Evolutionary conservation across 192 early-diverging fungal species (phyloP), one percentile per base, ranked within the genome.

Genomic region (Podila clonocystis): DNA sequence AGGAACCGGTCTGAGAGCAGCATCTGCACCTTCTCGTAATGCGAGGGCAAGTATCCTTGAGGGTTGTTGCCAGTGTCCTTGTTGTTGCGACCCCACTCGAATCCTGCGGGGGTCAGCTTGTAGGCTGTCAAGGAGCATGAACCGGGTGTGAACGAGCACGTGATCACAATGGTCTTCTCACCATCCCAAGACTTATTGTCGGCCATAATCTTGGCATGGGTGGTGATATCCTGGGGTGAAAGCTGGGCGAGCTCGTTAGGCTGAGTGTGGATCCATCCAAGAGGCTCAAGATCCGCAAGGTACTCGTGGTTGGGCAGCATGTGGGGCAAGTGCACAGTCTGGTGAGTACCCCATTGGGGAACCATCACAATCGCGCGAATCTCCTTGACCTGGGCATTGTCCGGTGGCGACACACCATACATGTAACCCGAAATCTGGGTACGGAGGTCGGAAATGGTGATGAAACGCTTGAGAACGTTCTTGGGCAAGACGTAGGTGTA

Each of bases 191-290:
- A 72, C 70, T 91, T 91, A 77, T 92, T 96, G 38, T 97, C 93
- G 17, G 94, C 92, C 85, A 99, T 87, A 60, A 96, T 91, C 69
- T 91, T 92, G 62, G 97, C 92, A 77, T 99, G 98, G 59, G 91
- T 93, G 8, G 94, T 94, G 30, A 97, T 92, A 84, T 98, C 97
- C 73, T 95, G 93, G 19, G 98, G 95, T 58, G 91, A 93, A 57
- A 99, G 83, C 74, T 96, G 94, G 50, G 93, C 89, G 41, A 95
- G 79, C 82, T 97, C 95, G 78, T 94, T 94, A 31, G 98, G 97
- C 88, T 97, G 97, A 19, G 98, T 98, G 75, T 98, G 97, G 63
- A 99, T 93, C 95, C 97, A 98, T 52, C 98, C 98, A 48, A 99
- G 88, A 19, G 98, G 98, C 80, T 99, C 98, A 55, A 96, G 88